Evolutionary conservation across 148 eudicot genomes (phyloP).

Genomic region (Spergularia marina): DNA sequence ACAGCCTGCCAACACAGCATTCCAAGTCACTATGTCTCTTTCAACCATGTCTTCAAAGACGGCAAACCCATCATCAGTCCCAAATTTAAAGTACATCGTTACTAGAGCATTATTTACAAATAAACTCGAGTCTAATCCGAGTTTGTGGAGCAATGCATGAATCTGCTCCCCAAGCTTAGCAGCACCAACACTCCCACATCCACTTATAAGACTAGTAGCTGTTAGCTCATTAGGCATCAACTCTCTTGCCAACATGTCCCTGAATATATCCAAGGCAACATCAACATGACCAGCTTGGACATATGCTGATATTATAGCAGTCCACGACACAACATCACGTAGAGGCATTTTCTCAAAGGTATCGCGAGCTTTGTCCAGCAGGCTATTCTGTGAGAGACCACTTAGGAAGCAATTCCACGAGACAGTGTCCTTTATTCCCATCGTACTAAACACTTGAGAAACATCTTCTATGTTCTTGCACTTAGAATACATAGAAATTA

Average conservation of each 20-base stretch:
- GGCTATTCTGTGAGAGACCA: constrained; percentile 33
- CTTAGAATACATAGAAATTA: constrained; percentile 42
- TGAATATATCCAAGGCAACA: constrained; percentile 31
- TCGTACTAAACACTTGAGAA: constrained; percentile 36
- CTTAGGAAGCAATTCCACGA: constrained; percentile 43
- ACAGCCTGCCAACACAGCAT: constrained; percentile 48
- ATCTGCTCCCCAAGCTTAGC: constrained; percentile 45
- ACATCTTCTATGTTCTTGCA: constrained; percentile 39
- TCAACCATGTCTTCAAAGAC: constrained; percentile 39
- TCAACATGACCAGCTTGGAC: constrained; percentile 33
- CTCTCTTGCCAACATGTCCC: constrained; percentile 32
- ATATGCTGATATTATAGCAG: constrained; percentile 36
- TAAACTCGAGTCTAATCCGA: constrained; percentile 33
- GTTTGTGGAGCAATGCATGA: constrained; percentile 40
- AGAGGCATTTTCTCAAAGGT: constrained; percentile 44
- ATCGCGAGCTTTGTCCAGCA: constrained; percentile 34
- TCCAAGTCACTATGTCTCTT: constrained; percentile 38
- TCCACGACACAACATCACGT: constrained; percentile 43
- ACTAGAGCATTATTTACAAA: constrained; percentile 39
- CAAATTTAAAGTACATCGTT: constrained; percentile 46
- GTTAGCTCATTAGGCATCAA: constrained; percentile 37
- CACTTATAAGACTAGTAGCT: constrained; percentile 35
- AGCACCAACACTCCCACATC: constrained; percentile 31
- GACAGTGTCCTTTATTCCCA: constrained; percentile 33
- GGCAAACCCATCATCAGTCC: constrained; percentile 33